These are phyloP conservation scores for Leonotis leonurus DNA, from an alignment of 257 asterid species.

Conservation along the genomic window DNA sequence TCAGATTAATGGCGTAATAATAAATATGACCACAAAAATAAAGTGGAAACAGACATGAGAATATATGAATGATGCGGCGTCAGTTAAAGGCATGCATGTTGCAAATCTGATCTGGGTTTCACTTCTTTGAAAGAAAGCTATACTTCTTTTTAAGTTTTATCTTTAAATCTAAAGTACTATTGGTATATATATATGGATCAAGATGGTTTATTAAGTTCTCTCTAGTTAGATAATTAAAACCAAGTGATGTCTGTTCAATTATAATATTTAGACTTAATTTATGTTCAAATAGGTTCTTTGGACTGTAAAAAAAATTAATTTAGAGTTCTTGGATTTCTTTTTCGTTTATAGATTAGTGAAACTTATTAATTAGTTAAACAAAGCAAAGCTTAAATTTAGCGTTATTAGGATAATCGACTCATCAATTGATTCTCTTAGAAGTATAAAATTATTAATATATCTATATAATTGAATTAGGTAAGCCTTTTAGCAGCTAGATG, in stretches of 20 bases:
- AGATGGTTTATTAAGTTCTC: not conserved
- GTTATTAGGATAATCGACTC: too few relatives aligned
- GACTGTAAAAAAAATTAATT: too few relatives aligned
- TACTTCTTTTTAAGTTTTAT: not conserved
- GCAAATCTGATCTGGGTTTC: constrained; percentile 10
- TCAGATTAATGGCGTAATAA: not conserved
- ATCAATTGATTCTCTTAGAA: too few relatives aligned
- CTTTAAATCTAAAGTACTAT: not conserved
- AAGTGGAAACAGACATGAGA: not conserved
- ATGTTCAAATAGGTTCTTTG: not conserved
- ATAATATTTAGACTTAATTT: not conserved
- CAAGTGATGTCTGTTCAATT: not conserved
- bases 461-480: too few relatives aligned
- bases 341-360: too few relatives aligned
- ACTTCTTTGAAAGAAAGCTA: not conserved
- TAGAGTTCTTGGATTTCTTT: too few relatives aligned
- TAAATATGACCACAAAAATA: not conserved
- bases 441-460: too few relatives aligned
- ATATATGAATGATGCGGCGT: not conserved
- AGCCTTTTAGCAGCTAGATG: too few relatives aligned
- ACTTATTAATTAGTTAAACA: too few relatives aligned
- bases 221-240: not conserved
- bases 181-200: not conserved
- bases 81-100: not conserved
- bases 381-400: too few relatives aligned